Conservation (phyloP, 768 basidiomycete species). For the Boletus speciosus region DNA sequence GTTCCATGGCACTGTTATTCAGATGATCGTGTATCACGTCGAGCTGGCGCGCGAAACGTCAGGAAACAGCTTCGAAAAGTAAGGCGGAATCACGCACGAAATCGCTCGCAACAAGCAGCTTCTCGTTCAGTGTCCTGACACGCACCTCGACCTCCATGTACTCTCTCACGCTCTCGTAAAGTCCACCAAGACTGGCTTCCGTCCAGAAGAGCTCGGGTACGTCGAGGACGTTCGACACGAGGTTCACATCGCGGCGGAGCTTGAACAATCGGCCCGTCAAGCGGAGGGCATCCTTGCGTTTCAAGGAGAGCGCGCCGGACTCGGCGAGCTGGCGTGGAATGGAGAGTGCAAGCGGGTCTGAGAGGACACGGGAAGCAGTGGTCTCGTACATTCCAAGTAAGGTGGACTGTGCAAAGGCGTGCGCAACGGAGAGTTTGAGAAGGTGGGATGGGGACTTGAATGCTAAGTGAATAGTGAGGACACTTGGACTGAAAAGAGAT, state of each 20-base stretch:
- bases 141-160: conserved; percentile 90
- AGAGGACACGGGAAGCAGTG: conserved; percentile 72
- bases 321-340: conserved; percentile 82
- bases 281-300: conserved; percentile 78
- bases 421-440: conserved; percentile 88
- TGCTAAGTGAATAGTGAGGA: conserved; percentile 42
- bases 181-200: conserved; percentile 81
- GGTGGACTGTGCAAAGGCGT: conserved; percentile 92
- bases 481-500: not conserved
- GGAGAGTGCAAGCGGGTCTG: conserved; percentile 68
- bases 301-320: conserved; percentile 72
- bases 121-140: conserved; percentile 85
- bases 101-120: conserved; percentile 81
- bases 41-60: conserved; percentile 45
- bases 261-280: conserved; percentile 86
- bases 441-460: conserved; percentile 90
- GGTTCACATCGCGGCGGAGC: conserved; percentile 82
- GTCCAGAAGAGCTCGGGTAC: conserved; percentile 95
- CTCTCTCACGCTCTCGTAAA: conserved; percentile 91
- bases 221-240: conserved; percentile 91
- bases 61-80: not conserved
- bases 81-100: conserved; percentile 53
- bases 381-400: conserved; percentile 87
- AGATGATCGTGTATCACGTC: conserved; percentile 92
- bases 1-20: conserved; percentile 85